A percentile compares a stretch with the other conserved stretches of the same genome.
phyloP scores from a whole-genome alignment of 2,329 filamentous ascomycete genomes.

The Fusarium tjaetaba region DNA sequence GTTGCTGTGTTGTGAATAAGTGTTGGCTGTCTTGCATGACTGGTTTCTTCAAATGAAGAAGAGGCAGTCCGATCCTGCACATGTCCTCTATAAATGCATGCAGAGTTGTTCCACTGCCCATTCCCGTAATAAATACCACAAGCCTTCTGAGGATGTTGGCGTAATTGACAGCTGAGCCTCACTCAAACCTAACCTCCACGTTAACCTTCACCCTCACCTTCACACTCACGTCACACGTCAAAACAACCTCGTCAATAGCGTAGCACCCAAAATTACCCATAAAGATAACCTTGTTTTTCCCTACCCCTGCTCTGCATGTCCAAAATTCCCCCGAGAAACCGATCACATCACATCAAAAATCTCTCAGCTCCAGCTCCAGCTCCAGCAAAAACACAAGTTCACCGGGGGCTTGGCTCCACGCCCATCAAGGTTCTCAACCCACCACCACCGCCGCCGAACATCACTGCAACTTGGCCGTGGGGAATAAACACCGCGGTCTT shows the following conservation, averaged over 20 bases:
- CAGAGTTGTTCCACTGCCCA: accelerated
- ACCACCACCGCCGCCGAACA: neutral
- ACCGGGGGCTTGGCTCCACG: slow-evolving; percentile 2
- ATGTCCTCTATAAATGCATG: neutral
- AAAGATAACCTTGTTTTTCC: slow-evolving; percentile 34
- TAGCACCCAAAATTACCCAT: slow-evolving; percentile 19
- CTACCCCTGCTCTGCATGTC: neutral
- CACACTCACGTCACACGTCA: slow-evolving; percentile 6
- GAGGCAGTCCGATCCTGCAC: neutral
- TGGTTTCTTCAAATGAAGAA: neutral
- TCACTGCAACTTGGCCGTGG: neutral
- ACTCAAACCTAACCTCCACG: neutral
- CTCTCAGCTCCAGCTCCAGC: slow-evolving; percentile 2
- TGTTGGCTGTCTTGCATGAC: neutral
- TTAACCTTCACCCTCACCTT: neutral
- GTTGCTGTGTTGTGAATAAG: neutral
- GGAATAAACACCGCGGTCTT: neutral
- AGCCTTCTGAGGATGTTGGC: accelerated
- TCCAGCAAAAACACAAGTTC: neutral
- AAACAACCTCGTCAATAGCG: slow-evolving; percentile 8
- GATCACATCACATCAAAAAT: neutral
- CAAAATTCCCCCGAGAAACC: neutral
- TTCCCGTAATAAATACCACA: too few relatives aligned
- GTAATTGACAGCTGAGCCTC: neutral
- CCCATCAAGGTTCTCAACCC: slow-evolving; percentile 41